These are phyloP conservation scores for Aspergillus sclerotioniger DNA, from an alignment of 495 filamentous ascomycete species.

Conservation along the genomic window DNA sequence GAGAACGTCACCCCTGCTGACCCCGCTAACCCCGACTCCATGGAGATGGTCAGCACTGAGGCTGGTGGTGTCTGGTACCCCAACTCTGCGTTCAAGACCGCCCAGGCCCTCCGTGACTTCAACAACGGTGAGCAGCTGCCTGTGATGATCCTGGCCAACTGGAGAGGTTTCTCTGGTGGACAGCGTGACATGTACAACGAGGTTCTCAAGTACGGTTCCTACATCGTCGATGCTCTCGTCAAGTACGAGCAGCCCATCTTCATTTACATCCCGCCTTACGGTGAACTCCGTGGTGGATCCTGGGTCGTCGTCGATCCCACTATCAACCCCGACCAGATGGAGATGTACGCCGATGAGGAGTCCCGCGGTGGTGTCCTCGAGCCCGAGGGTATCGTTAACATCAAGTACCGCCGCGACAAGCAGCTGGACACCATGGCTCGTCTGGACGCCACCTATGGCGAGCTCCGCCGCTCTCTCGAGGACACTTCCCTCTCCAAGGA, in stretches of 20 bases:
- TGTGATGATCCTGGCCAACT: slow-evolving; percentile 98
- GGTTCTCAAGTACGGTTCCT: slow-evolving; percentile 97
- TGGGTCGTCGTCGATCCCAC: slow-evolving; percentile 99
- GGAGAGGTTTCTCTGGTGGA: slow-evolving; percentile 98
- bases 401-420: slow-evolving; percentile 97
- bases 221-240: slow-evolving; percentile 97
- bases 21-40: slow-evolving; percentile 96
- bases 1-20: slow-evolving; percentile 98
- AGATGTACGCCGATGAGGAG: slow-evolving; percentile 99
- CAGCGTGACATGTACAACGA: slow-evolving; percentile 99
- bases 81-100: slow-evolving; percentile 99
- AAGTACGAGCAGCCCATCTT: slow-evolving; percentile 98
- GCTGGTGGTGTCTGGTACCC: slow-evolving; percentile 99
- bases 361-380: slow-evolving; percentile 95
- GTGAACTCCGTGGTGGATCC: slow-evolving; percentile 96
- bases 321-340: slow-evolving; percentile 94
- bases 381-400: slow-evolving; percentile 95
- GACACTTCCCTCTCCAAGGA: slow-evolving; percentile 69
- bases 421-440: slow-evolving; percentile 98
- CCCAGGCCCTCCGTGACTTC: slow-evolving; percentile 97
- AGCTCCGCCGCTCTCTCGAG: slow-evolving; percentile 72
- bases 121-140: slow-evolving; percentile 98
- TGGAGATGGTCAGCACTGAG: slow-evolving; percentile 88
- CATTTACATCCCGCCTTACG: slow-evolving; percentile 95
- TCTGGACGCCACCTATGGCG: slow-evolving; percentile 77